Evolutionary conservation across 371 early-diverging fungal genomes (phyloP).

Genomic region (Catenaria anguillulae): DNA sequence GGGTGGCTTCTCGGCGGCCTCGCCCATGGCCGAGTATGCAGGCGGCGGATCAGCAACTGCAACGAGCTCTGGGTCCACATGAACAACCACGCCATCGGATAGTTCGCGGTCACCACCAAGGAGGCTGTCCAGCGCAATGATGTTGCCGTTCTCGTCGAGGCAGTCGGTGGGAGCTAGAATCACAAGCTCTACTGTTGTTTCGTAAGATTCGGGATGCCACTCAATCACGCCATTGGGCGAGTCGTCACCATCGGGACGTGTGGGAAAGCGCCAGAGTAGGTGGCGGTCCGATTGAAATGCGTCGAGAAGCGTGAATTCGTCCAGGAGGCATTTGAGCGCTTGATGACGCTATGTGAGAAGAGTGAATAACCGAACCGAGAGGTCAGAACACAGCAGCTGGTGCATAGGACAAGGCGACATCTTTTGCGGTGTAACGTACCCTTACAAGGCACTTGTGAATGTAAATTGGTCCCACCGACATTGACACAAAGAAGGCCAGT

Average conservation of each 20-base stretch:
- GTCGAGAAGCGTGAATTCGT: not conserved
- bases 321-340: not conserved
- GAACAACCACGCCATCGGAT: too few relatives aligned
- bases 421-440: too few relatives aligned
- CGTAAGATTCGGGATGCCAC: slow-evolving; percentile 11
- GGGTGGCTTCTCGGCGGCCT: too few relatives aligned
- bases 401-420: too few relatives aligned
- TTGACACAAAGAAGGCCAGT: not conserved
- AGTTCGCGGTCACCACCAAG: too few relatives aligned
- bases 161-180: not conserved
- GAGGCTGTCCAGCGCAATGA: not conserved
- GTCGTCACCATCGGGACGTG: too few relatives aligned
- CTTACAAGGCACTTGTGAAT: not conserved
- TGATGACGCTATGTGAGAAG: not conserved
- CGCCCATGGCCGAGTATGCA: too few relatives aligned
- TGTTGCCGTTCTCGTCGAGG: not conserved
- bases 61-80: too few relatives aligned
- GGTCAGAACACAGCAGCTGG: not conserved
- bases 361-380: not conserved
- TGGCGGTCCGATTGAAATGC: not conserved
- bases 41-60: too few relatives aligned
- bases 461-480: not conserved
- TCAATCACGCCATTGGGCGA: not conserved
- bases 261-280: not conserved
- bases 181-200: not conserved